Base-by-base conservation (phyloP, 2,329 filamentous ascomycete genomes). In the Curvularia spicifera region DNA sequence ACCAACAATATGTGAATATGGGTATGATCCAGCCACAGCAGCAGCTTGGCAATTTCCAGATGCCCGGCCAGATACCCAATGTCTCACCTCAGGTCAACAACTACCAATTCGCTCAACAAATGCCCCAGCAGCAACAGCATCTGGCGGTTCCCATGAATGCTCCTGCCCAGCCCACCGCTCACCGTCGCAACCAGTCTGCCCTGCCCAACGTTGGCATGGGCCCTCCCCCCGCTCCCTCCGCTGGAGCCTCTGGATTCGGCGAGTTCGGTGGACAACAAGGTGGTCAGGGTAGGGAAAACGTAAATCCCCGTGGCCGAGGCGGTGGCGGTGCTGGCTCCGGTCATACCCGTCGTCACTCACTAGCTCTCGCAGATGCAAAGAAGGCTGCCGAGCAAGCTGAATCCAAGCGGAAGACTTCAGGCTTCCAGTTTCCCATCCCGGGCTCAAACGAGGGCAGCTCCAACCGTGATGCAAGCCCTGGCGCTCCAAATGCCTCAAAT, bases 1-100 rank as follows among this genome's bases (percentile, higher is more conserved):
- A 97, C 75, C 93, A 97, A 80, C 94, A 98, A 81, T 97, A 97
- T 83, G 90, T 97, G 72, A 97, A 95, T 78, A 93, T 97, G 91
- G 92, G 92, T 78, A 93, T 98, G 85, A 89, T 98, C 71, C 89
- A 90, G 68, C 89, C 91, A 52, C 90, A 91, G 72, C 94, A 97
- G 80, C 85, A 87, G 68, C 83, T 97, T 59, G 86, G 87, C 64
- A 74, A 76, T 59, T 77, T 77, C 59, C 74, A 73, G 66, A 76
- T 76, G 78, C 93, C 94, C 80, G 86, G 87, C 60, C 87, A 89
- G 77, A 90, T 97, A 84, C 83, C 87, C 69, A 91, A 90, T 73
- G 85, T 95, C 71, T 86, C 89, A 57, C 88, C 90, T 67, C 90
- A 93, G 78, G 77, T 83, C 59, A 88, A 88, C 76, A 88, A 89